phyloP scores from a whole-genome alignment of 1,139 yeast species.

The Geotrichum bryndzae region DNA sequence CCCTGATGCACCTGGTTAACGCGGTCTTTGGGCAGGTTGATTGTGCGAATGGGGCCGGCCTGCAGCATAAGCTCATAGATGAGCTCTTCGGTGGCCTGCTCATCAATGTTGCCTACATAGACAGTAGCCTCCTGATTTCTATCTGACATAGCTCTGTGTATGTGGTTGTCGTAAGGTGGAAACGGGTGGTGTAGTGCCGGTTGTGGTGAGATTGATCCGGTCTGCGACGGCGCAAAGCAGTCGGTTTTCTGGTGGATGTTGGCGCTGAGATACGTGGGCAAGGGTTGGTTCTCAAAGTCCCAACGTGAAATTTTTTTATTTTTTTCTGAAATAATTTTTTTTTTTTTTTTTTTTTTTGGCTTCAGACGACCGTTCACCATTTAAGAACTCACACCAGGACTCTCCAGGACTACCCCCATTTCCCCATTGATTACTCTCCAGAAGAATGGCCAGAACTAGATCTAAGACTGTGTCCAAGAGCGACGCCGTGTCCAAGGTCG shows the following conservation, averaged over 20 bases:
- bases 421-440: neutral
- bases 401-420: neutral
- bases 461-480: slow-evolving; percentile 3
- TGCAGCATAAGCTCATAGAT: slow-evolving; percentile 81
- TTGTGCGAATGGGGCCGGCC: slow-evolving; percentile 67
- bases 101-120: slow-evolving; percentile 80
- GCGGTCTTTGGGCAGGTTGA: slow-evolving; percentile 77
- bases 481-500: neutral
- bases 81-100: slow-evolving; percentile 55
- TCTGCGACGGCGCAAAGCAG: too few relatives aligned
- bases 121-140: slow-evolving; percentile 62
- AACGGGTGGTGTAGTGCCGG: neutral
- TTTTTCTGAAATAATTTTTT: neutral
- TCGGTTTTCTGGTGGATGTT: neutral
- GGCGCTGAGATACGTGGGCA: neutral
- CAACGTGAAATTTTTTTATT: neutral
- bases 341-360: neutral
- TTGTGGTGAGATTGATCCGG: neutral
- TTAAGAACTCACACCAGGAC: neutral
- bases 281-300: neutral
- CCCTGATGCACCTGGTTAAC: slow-evolving; percentile 71
- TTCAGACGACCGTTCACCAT: neutral
- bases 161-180: neutral
- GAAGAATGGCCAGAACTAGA: slow-evolving; percentile 7
- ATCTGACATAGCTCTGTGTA: slow-evolving; percentile 21